Percentiles rank a stretch among this genome's conserved stretches.
These are phyloP conservation scores for Malassezia psittaci DNA, from an alignment of 1,284 basidiomycete species.

Conservation along the genomic window DNA sequence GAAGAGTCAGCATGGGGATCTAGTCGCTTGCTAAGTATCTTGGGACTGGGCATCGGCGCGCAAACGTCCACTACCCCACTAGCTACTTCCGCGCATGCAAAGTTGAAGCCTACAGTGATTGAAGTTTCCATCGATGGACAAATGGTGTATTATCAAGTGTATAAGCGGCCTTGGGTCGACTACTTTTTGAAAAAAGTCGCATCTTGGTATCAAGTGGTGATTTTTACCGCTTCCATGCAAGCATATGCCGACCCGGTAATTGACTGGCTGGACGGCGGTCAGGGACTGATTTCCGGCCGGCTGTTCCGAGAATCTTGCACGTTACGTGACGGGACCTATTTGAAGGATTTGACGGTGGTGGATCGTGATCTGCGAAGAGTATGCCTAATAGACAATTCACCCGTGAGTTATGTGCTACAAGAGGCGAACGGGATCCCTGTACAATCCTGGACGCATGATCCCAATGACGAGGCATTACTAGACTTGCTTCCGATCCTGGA, in stretches of 20 bases:
- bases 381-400: conserved; percentile 92
- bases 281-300: conserved; percentile 68
- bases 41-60: conserved; percentile 27
- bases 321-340: conserved; percentile 82
- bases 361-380: conserved; percentile 80
- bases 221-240: conserved; percentile 96
- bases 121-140: conserved; percentile 83
- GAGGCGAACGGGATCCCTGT: conserved; percentile 97
- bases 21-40: conserved; percentile 20
- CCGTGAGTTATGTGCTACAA: conserved; percentile 80
- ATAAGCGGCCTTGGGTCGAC: conserved; percentile 89
- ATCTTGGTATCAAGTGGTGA: conserved; percentile 94
- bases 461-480: conserved; percentile 86
- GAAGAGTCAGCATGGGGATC: not conserved
- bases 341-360: conserved; percentile 79
- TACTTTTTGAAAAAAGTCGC: conserved; percentile 57
- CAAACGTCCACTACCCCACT: not conserved
- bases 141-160: conserved; percentile 90
- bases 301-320: conserved; percentile 94
- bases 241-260: conserved; percentile 99
- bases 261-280: conserved; percentile 94
- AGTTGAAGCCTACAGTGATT: conserved; percentile 64
- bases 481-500: conserved; percentile 91
- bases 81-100: conserved; percentile 10
- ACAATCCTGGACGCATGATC: conserved; percentile 97